Evolutionary conservation across 106 monocot species (phyloP).

Genomic region (Dendrobium officinale): DNA sequence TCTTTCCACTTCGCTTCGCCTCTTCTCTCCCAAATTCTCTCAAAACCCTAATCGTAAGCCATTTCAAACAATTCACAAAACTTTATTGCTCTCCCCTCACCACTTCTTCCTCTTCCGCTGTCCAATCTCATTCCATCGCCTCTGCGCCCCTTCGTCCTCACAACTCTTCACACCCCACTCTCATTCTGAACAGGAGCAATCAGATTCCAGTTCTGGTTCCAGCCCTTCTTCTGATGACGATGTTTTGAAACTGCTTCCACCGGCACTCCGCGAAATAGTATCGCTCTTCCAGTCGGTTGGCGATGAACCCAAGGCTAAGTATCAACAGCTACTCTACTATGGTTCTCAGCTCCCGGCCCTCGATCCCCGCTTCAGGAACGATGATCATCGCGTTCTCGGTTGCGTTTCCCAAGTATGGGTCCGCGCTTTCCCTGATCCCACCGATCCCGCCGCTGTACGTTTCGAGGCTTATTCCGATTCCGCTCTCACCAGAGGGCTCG

Average conservation of each 20-base stretch:
- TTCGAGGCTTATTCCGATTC: slow-evolving; percentile 91
- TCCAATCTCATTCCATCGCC: slow-evolving; percentile 45
- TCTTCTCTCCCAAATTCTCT: slow-evolving; percentile 11
- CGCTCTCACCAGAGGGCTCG: slow-evolving; percentile 68
- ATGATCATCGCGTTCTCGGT: slow-evolving; percentile 65
- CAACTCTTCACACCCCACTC: slow-evolving; percentile 3
- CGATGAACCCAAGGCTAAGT: slow-evolving; percentile 73
- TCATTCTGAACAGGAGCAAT: slow-evolving; percentile 8
- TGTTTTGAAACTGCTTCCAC: slow-evolving; percentile 37
- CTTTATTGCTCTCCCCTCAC: not conserved
- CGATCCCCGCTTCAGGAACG: slow-evolving; percentile 51
- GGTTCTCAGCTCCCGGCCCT: slow-evolving; percentile 48
- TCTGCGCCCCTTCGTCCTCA: not conserved
- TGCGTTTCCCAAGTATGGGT: slow-evolving; percentile 98
- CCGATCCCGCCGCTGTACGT: slow-evolving; percentile 33
- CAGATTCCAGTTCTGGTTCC: not conserved
- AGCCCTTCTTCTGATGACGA: not conserved
- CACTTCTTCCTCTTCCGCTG: slow-evolving; percentile 14
- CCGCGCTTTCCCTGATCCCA: slow-evolving; percentile 62
- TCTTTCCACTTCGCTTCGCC: slow-evolving; percentile 16
- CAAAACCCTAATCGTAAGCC: slow-evolving; percentile 8
- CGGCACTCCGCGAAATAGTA: slow-evolving; percentile 55
- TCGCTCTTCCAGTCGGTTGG: slow-evolving; percentile 80
- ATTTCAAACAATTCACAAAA: slow-evolving; percentile 2
- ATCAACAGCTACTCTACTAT: slow-evolving; percentile 96